Percentiles rank a stretch among this genome's conserved stretches.
phyloP scores from a whole-genome alignment of 345 rosid genomes.

The Hypericum androsaemum region DNA sequence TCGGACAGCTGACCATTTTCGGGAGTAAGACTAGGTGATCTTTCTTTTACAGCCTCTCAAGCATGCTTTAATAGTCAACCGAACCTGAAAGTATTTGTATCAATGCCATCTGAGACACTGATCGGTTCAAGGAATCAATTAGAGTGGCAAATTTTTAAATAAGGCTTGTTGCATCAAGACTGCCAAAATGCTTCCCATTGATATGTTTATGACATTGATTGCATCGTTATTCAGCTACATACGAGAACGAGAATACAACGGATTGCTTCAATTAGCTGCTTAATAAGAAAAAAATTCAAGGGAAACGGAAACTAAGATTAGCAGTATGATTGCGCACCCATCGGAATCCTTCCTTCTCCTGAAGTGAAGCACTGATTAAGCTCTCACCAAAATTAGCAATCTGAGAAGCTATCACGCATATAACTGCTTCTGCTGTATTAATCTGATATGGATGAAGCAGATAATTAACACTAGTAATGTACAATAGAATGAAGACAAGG shows the following conservation, averaged over 20 bases:
- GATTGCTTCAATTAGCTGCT: neutral
- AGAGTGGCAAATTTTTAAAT: neutral
- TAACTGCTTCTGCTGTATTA: conserved; percentile 50
- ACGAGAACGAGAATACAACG: too few species aligned
- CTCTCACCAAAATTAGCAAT: conserved; percentile 93
- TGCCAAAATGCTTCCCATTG: conserved; percentile 77
- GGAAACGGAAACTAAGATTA: neutral
- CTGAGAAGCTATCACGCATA: conserved; percentile 85
- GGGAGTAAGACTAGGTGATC: too few species aligned
- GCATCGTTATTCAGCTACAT: conserved; percentile 90
- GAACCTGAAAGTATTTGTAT: too few species aligned
- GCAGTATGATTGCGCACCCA: conserved; percentile 48
- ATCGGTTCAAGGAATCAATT: too few species aligned
- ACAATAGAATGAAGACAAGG: neutral
- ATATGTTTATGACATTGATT: conserved; percentile 80
- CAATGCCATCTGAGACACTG: too few species aligned
- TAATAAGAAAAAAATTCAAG: neutral
- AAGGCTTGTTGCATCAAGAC: conserved; percentile 33
- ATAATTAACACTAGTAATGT: neutral
- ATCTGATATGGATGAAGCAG: conserved; percentile 35
- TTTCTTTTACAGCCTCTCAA: too few species aligned
- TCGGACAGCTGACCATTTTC: too few species aligned
- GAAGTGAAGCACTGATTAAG: conserved; percentile 74
- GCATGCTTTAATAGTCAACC: too few species aligned
- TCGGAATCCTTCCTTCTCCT: conserved; percentile 76